These are phyloP conservation scores for Fallopia convolvulus DNA, from an alignment of 148 eudicot genomes.

Conservation along the genomic window DNA sequence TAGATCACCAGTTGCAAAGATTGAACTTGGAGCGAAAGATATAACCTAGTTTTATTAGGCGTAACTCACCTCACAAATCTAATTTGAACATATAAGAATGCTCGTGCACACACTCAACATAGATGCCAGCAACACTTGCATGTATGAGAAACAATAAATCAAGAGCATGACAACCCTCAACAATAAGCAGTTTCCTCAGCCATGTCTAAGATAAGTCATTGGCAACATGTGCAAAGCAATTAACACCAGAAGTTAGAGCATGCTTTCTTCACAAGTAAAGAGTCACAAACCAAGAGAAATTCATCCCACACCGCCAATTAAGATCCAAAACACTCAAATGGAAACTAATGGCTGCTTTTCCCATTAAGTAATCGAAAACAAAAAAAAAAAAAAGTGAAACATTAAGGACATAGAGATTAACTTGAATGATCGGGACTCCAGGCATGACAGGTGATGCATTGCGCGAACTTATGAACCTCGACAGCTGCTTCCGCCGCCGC, in stretches of 20 bases:
- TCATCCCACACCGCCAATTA: neutral
- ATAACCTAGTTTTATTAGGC: neutral
- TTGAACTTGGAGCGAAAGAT: neutral
- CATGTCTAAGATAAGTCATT: neutral
- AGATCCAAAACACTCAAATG: neutral
- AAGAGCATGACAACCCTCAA: neutral
- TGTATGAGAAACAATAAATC: neutral
- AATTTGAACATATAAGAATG: neutral
- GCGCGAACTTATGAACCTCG: slow-evolving; percentile 75
- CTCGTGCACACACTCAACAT: neutral
- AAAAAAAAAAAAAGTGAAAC: neutral
- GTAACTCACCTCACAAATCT: neutral
- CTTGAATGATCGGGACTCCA: slow-evolving; percentile 93
- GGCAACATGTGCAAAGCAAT: neutral
- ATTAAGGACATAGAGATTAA: slow-evolving; percentile 19
- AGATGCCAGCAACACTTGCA: neutral
- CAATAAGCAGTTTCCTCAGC: neutral
- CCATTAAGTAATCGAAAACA: neutral
- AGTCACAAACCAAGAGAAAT: neutral
- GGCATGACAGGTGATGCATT: slow-evolving; percentile 81
- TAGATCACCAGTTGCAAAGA: neutral
- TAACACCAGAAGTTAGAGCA: neutral
- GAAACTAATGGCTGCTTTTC: neutral
- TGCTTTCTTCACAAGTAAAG: neutral
- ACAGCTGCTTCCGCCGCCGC: slow-evolving; percentile 57